A percentile compares a stretch with the other conserved stretches of the same genome.
phyloP scores from a whole-genome alignment of 129 eudicot species.

The Deinandra increscens region DNA sequence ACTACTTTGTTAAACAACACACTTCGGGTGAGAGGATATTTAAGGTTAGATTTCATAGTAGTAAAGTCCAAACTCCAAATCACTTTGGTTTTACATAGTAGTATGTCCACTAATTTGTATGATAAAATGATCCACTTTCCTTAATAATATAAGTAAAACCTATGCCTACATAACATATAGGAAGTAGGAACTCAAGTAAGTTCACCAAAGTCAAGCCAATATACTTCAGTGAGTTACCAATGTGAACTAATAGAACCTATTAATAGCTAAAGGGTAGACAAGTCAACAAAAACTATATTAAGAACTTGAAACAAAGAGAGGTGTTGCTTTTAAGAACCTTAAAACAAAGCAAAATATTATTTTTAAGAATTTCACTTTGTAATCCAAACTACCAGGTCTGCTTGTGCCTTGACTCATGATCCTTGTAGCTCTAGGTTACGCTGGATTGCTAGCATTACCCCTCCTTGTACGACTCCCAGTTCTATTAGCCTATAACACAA shows the following conservation, averaged over 20 bases:
- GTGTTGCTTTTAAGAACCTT: background rate
- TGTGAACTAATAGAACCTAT: background rate
- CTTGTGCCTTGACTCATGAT: slow-evolving; percentile 6
- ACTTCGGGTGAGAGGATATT: background rate
- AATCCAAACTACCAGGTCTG: slow-evolving; percentile 7
- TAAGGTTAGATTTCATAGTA: background rate
- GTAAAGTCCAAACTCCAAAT: background rate
- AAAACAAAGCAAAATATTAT: background rate
- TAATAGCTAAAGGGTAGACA: slow-evolving; percentile 1
- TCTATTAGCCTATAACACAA: slow-evolving; percentile 13
- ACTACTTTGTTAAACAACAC: background rate
- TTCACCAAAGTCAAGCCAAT: background rate
- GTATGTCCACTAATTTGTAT: background rate
- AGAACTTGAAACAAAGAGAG: background rate
- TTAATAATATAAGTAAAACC: background rate
- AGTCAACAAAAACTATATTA: background rate
- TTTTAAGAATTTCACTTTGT: slow-evolving; percentile 3
- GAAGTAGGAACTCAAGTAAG: background rate
- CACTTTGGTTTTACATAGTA: background rate
- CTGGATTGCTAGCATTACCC: background rate
- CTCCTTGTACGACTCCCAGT: background rate
- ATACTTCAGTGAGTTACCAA: background rate
- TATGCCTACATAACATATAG: background rate
- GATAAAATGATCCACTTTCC: background rate
- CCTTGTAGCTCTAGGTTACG: slow-evolving; percentile 3